phyloP scores from a whole-genome alignment of 768 basidiomycete species.

The Boletus barrowsii region DNA sequence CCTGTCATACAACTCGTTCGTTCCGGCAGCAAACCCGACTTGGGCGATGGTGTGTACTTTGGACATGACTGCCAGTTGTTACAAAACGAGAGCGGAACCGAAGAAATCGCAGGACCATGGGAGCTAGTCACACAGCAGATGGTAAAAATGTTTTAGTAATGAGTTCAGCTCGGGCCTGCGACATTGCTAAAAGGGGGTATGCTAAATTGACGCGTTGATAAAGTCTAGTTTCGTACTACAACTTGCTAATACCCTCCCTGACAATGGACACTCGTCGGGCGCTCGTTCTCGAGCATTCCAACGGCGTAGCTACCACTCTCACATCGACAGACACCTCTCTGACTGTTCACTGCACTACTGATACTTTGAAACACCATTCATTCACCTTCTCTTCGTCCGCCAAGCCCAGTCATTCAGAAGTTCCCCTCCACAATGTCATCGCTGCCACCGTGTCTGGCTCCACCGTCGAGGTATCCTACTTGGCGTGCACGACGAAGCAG shows the following conservation, averaged over 20 bases:
- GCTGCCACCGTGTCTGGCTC: conserved; percentile 41
- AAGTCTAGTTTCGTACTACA: background rate
- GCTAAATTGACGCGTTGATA: background rate
- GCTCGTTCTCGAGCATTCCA: conserved; percentile 17
- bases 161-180: no score
- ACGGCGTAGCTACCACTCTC: conserved; percentile 22
- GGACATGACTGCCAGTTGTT: conserved; percentile 23
- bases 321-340: conserved; percentile 27
- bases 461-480: conserved; percentile 47
- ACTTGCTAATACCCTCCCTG: background rate
- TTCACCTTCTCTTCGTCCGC: conserved; percentile 10
- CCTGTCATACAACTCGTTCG: conserved; percentile 75
- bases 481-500: conserved; percentile 44
- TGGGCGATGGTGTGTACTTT: conserved; percentile 65
- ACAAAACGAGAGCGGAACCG: background rate
- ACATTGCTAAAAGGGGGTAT: no score
- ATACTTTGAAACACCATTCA: conserved; percentile 1
- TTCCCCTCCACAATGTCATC: conserved; percentile 53
- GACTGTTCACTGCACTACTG: conserved; percentile 15
- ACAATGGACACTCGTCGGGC: conserved; percentile 17
- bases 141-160: no score
- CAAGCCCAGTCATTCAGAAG: conserved; percentile 17
- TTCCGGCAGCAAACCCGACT: conserved; percentile 72
- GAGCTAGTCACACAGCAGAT: no score
- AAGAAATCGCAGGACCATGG: no score